Base-by-base conservation (phyloP, 2,329 filamentous ascomycete genomes). In the Remersonia thermophila region DNA sequence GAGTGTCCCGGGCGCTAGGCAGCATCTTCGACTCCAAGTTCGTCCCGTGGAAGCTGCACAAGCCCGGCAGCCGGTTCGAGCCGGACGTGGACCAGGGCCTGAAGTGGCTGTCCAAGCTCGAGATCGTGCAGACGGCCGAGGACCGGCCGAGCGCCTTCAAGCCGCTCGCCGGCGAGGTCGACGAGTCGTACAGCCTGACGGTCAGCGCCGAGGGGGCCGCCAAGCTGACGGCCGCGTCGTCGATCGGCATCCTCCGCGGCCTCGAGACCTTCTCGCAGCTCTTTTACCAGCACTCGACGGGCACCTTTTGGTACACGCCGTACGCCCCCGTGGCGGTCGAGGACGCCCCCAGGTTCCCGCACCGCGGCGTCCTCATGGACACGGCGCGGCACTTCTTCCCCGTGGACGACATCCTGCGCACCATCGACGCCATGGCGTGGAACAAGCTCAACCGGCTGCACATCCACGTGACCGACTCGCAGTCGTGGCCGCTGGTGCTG, bases 371-470 rank as follows among this genome's bases (percentile, higher is more conserved):
- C 36, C 78, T 91, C 48, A 63, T 93, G 48, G 86, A 93, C 51
- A 75, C 84, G 29, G 69, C 81, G 3, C 69, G 86, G 40, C 79
- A 77, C 51, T 91, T 69, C 60, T 83, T 80, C 56, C 67, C 73
- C 1, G 61, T 83, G 16, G 55, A 64, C 3, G 73, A 82, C 49
- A 77, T 93, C 47, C 67, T 77, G 51, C 74, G 77, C 34, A 83
- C 77, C 36, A 82, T 94, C 45, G 82, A 93, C 51, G 80, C 76
- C 28, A 59, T 82, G 45, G 65, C 80, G 1, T 85, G 76, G 70
- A 84, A 78, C 62, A 91, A 93, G 62, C 71, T 91, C 65, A 91
- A 91, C 59, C 69, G 77, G 5, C 67, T 93, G 38, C 84, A 91
- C 57, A 63, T 89, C 36, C 84, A 93, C 61, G 68, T 80, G 39